phyloP scores from a whole-genome alignment of 140 eudicot species.

The Ambrosia hybrid region DNA sequence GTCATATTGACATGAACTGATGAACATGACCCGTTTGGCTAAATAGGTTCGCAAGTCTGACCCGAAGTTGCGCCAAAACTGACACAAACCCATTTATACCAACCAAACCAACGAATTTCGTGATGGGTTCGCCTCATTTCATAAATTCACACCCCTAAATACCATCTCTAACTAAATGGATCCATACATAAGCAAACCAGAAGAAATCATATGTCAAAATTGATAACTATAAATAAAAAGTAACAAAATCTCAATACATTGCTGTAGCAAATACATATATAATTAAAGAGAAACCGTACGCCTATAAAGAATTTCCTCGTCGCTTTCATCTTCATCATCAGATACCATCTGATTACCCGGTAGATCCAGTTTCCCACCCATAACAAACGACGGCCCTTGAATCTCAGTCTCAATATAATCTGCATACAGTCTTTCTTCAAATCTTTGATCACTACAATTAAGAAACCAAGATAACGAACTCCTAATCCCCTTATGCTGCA shows the following conservation, averaged over 20 bases:
- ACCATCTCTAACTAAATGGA: no score
- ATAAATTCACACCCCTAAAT: no score
- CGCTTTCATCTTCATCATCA: conserved; percentile 90
- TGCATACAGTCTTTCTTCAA: conserved; percentile 72
- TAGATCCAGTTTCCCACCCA: conserved; percentile 92
- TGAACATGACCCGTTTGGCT: no score
- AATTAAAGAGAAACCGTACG: conserved; percentile 83
- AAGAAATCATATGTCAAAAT: conserved; percentile 5
- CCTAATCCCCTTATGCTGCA: conserved; percentile 74
- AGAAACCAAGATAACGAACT: conserved; percentile 81
- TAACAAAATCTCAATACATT: background rate
- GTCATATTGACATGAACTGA: no score
- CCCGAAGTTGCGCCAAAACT: no score
- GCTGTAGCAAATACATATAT: conserved; percentile 18
- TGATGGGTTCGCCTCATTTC: no score
- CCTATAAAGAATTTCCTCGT: conserved; percentile 85
- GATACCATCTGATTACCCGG: conserved; percentile 65
- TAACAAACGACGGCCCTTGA: conserved; percentile 65
- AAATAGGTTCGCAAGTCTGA: no score
- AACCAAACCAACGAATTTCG: no score
- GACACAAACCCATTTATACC: no score
- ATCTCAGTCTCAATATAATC: conserved; percentile 68
- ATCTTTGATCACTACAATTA: conserved; percentile 93
- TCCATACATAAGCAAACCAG: background rate
- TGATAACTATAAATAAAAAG: conserved; percentile 14